phyloP scores from a whole-genome alignment of 78 protist genomes.

The Speleostelium caveatum region DNA sequence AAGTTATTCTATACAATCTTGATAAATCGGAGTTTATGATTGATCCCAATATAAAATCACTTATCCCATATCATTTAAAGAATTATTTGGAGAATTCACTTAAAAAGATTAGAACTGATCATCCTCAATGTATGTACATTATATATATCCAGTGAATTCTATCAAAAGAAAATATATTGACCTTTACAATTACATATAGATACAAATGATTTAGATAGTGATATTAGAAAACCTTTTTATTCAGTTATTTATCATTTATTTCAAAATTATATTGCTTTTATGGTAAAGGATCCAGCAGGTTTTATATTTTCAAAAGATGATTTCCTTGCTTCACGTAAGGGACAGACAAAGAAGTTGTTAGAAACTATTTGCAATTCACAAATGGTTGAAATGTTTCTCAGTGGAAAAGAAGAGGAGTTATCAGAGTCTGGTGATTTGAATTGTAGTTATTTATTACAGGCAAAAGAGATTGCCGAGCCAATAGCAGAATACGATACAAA shows the following conservation, averaged over 20 bases:
- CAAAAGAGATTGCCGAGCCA: slow-evolving; percentile 22
- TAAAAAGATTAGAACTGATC: neutral
- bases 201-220: slow-evolving; percentile 21
- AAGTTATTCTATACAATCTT: slow-evolving; percentile 41
- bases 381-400: slow-evolving; percentile 67
- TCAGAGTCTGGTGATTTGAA: slow-evolving; percentile 7
- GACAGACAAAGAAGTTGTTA: slow-evolving; percentile 24
- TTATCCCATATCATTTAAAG: slow-evolving; percentile 32
- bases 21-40: slow-evolving; percentile 60
- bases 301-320: slow-evolving; percentile 36
- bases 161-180: neutral
- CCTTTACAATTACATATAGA: slow-evolving; percentile 1
- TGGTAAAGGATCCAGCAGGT: slow-evolving; percentile 23
- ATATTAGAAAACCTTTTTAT: slow-evolving; percentile 64
- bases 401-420: slow-evolving; percentile 52
- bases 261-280: slow-evolving; percentile 28
- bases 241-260: slow-evolving; percentile 75
- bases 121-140: neutral
- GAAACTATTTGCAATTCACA: slow-evolving; percentile 51
- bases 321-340: slow-evolving; percentile 5
- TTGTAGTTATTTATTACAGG: slow-evolving; percentile 29
- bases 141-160: neutral
- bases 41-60: slow-evolving; percentile 49
- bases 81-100: slow-evolving; percentile 43
- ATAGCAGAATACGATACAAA: slow-evolving; percentile 17